phyloP scores from a whole-genome alignment of 78 protist species.

The Salpingoeca rosetta region DNA sequence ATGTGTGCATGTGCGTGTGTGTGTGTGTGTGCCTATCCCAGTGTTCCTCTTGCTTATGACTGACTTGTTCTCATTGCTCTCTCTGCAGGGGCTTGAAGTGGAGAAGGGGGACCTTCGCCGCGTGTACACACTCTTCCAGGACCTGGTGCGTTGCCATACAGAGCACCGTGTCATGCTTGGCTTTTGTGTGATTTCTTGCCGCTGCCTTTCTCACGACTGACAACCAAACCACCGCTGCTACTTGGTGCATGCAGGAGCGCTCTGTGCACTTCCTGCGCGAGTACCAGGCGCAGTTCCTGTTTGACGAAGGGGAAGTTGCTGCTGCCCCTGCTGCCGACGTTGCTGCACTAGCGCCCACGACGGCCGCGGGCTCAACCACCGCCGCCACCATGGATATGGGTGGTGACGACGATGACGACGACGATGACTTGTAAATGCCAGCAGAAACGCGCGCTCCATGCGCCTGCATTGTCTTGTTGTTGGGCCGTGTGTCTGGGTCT shows the following conservation, averaged over 20 bases:
- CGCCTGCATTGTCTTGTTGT: too few relatives aligned
- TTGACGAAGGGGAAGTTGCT: neutral
- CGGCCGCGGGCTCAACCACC: neutral
- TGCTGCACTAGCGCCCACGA: neutral
- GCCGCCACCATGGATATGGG: neutral
- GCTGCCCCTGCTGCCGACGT: neutral
- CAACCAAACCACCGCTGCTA: neutral
- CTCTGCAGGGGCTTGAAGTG: constrained; percentile 35
- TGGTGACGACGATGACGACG: neutral
- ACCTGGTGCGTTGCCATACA: constrained; percentile 57
- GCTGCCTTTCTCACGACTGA: neutral
- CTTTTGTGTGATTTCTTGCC: neutral
- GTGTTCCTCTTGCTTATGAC: too few relatives aligned
- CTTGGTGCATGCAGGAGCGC: constrained; percentile 15
- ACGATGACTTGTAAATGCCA: neutral
- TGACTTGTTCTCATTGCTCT: neutral
- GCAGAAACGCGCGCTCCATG: too few relatives aligned
- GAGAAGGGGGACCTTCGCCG: constrained; percentile 60
- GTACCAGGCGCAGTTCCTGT: constrained; percentile 53
- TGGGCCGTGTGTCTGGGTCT: too few relatives aligned
- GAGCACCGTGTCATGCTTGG: neutral
- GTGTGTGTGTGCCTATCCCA: too few relatives aligned
- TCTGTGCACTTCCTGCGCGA: constrained; percentile 55
- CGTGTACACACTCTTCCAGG: constrained; percentile 81
- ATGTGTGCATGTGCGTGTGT: too few relatives aligned